Evolutionary conservation across 352 stramenopile genomes (phyloP), one percentile per base, ranked within the genome.

Genomic region (Phytophthora pini): DNA sequence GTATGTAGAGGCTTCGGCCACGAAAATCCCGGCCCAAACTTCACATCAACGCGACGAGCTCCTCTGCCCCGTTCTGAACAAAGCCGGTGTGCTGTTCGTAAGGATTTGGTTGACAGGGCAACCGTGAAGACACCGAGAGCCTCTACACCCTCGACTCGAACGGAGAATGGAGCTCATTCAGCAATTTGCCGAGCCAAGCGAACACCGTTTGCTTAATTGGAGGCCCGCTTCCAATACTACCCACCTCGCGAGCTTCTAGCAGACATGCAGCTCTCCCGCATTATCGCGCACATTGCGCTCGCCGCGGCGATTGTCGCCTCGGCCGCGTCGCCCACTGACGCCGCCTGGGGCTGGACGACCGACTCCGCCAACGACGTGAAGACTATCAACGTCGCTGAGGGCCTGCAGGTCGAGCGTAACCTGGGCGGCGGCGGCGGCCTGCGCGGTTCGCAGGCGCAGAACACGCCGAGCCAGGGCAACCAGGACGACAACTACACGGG

Each of bases 221-320:
- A 46, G 56, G 46, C 49, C 40, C 9, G 34, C 44, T 54, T 74
- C 40, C 65, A 74, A 74, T 74, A 74, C 47, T 40, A 60, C 60
- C 6, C 38, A 36, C 22, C 50, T 44, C 40, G 34, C 50, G 36
- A 58, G 27, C 22, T 44, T 29, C 24, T 17, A 10, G 13, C 53
- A 60, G 61, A 29, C 41, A 79, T 79, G 71, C 56, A 76, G 46
- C 17, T 79, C 27, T 65, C 66, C 38, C 65, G 61, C 36, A 76
- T 73, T 44, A 61, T 79, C 48, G 66, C 66, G 47, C 61, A 74
- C 56, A 47, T 67, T 46, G 61, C 61, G 43, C 61, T 79, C 11
- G 70, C 59, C 11, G 48, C 67, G 31, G 58, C 66, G 4, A 59
- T 79, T 36, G 54, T 56, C 40, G 45, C 65, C n/a, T 68, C 66